These are phyloP conservation scores for Backusella mclennaniae DNA, from an alignment of 192 early-diverging fungal species.

Conservation along the genomic window DNA sequence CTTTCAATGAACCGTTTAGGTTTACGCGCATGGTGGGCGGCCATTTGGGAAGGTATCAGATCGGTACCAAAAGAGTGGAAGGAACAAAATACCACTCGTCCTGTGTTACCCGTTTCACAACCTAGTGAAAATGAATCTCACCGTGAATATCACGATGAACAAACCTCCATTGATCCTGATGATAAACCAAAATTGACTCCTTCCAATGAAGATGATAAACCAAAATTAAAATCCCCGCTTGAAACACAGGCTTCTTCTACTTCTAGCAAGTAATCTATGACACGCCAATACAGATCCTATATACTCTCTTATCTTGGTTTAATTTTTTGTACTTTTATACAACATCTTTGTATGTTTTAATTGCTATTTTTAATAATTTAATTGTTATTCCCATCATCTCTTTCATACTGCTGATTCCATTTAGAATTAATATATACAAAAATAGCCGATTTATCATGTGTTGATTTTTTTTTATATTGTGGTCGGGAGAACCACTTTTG, in stretches of 20 bases:
- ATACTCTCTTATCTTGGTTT: too few relatives aligned
- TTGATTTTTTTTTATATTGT: too few relatives aligned
- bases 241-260: background rate
- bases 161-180: background rate
- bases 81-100: background rate
- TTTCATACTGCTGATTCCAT: background rate
- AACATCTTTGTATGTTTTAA: background rate
- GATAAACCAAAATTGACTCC: background rate
- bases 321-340: too few relatives aligned
- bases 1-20: constrained; percentile 30
- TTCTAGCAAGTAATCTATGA: background rate
- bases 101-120: background rate
- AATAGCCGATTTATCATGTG: background rate
- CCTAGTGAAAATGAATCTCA: background rate
- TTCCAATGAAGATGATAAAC: background rate
- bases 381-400: background rate
- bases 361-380: background rate
- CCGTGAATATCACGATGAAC: background rate
- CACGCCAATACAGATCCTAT: background rate
- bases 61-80: constrained; percentile 15
- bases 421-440: background rate
- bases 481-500: background rate
- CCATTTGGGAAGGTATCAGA: background rate
- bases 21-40: constrained; percentile 11
- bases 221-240: background rate